Base-by-base conservation (phyloP, 805 yeast genomes). In the Saturnispora hagleri region DNA sequence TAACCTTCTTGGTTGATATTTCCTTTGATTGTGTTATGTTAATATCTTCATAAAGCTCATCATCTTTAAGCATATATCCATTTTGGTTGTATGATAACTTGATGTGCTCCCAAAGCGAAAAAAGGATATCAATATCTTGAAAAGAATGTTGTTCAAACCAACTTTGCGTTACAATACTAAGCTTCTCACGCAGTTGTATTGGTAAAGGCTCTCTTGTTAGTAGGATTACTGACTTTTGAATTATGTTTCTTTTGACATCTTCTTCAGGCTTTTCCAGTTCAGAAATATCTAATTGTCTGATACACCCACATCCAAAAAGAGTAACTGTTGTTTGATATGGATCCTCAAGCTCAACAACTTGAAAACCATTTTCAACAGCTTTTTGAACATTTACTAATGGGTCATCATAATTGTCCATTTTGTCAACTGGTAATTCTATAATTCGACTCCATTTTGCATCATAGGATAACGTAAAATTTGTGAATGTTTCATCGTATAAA, bases 271-370 rank as follows among this genome's bases (percentile, higher is more conserved):
- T 51, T 31, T 53, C 62, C 52, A 91, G 69, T 28, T 82, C 84
- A 28, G 76, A 74, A 1, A 86, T 72, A 42, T 78, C 73, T 42
- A 91, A 75, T 67, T 91, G 98, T 38, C 96, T 76, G 28, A 90
- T 88, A 69, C 99, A 93, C 0, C 96, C 84, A 55, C 96, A 87
- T 1, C 96, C 99, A 73, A 93, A 93, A n/a, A 89, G 67, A 0
- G 99, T 93, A 1, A 80, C 76, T 31, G 73, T 26, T 3, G 55
- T 54, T 48, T 55, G 74, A 46, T 70, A 66, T 40, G 61, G 55
- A 24, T 53, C 51, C 33, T 51, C 56, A 15, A 50, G 46, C 13
- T 47, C 52, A 2, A 55, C 55, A 6, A 47, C 45, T 36, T 58
- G 55, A 43, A 64, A 63, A 33, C 67, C 60, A 15, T 31, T 41